Evolutionary conservation across 2,329 filamentous ascomycete species (phyloP), one percentile per base, ranked within the genome.

Genomic region (Elsinoe arachidis): DNA sequence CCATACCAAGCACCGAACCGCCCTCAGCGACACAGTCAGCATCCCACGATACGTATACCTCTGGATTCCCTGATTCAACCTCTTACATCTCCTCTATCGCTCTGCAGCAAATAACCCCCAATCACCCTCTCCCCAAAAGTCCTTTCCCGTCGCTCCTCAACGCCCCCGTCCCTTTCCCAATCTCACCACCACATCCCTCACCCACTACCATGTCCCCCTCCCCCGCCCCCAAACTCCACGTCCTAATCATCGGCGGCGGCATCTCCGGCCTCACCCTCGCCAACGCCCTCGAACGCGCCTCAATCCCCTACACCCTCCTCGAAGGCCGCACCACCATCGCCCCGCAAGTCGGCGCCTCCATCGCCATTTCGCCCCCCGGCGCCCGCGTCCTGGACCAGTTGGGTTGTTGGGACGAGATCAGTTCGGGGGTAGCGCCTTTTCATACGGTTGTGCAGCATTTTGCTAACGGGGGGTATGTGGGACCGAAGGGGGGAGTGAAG

Each of bases 381-480:
- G 58, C 66, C 3, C 69, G 74, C 0, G 74, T 81, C 5, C 63
- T 80, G 0, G 78, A 80, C 53, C 80, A 82, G 63, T 63, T 82
- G 0, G 78, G 76, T 0, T 60, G 70, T 35, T 73, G 62, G 11
- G 66, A 72, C 9, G 60, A 63, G 10, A 59, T 72, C n/a, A 60
- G 65, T 26, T 49, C 34, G 1, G 64, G 61, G 2, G 41, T 46
- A 9, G 19, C n/a, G 17, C 41, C 41, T 10, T 46, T 46, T n/a
- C 21, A 46, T n/a, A 14, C 21, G 12, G 19, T 46, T 2, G 41
- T 46, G 10, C 41, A 46, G 41, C 41, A 46, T 46, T 19, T 30
- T n/a, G 41, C 41, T n/a, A 14, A 30, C 14, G 41, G 41, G 10
- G 41, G n/a, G 12, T 46, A 46, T n/a, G 41, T 26, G 10, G 41